Evolutionary conservation across 768 basidiomycete species (phyloP), one percentile per base, ranked within the genome.

Genomic region (Amylocystis lapponica): DNA sequence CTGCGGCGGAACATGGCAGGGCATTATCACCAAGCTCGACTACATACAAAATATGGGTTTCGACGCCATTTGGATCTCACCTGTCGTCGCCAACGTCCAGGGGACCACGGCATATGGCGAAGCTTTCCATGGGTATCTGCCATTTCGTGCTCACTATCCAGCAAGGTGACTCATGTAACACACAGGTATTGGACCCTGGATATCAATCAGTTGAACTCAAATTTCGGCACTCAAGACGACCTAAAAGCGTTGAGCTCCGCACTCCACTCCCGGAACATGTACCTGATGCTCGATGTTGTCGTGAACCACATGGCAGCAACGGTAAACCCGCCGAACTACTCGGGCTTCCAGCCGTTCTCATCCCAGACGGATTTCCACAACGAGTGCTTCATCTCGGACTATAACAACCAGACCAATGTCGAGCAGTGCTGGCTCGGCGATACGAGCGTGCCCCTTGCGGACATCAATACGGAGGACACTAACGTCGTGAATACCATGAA

Each of bases 31-130:
- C 47, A 72, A 78, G 48, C 70, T 82, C 37, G 79, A 80, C 60
- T 81, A 82, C 55, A 80, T 81, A 42, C 69, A 76, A 50, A 66
- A 65, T 47, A 76, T 81, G 75, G 79, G 79, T 26, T 79, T 79
- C 52, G 76, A 78, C 46, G 77, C 68, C 13, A 43, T 79, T 22
- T 80, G 77, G 78, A 75, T 77, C 39, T 76, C 76, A 2, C 80
- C 79, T 1, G 63, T 78, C 17, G 69, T 71, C 27, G 54, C 66
- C 38, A 78, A 78, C 42, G 57, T 75, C 27, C 72, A 74, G 21
- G 70, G 70, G 1, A 63, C 58, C 36, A 74, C 72, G 1, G 62
- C 70, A 0, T 68, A 74, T 49, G 77, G 78, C 22, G 68, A 76
- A 42, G 75, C 78, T 2, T 81, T 75, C 57, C 80, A 79, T 39